Conservation (phyloP, 805 yeast genomes). For the Saccharomycodes ludwigii region DNA sequence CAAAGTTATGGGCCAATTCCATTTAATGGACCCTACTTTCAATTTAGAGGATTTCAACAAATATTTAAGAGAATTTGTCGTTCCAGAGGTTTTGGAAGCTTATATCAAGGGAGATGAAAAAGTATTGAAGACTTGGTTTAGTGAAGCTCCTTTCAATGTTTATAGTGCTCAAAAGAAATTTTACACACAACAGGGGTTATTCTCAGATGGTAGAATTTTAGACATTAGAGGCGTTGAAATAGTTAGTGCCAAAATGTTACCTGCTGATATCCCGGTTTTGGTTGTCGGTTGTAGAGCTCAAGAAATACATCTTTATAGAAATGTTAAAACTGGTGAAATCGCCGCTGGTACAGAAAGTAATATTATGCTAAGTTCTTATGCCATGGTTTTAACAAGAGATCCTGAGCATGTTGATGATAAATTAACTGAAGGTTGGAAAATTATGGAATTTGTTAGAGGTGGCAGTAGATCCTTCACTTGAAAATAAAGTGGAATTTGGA, state of each 20-base stretch:
- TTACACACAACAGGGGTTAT: conserved; percentile 79
- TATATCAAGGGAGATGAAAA: conserved; percentile 83
- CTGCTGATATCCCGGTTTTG: conserved; percentile 85
- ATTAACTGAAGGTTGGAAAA: conserved; percentile 95
- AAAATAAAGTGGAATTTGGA: conserved; percentile 1
- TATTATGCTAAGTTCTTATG: conserved; percentile 86
- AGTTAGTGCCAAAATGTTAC: conserved; percentile 73
- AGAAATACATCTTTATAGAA: conserved; percentile 82
- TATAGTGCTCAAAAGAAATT: conserved; percentile 90
- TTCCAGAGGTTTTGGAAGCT: conserved; percentile 93
- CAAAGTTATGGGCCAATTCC: conserved; percentile 76
- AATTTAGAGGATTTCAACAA: conserved; percentile 64
- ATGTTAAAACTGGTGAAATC: conserved; percentile 82
- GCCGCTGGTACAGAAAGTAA: conserved; percentile 95
- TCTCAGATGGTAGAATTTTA: conserved; percentile 80
- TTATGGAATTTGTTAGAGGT: conserved; percentile 88
- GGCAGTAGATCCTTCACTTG: conserved; percentile 74
- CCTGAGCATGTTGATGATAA: conserved; percentile 85
- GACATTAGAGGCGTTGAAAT: conserved; percentile 94
- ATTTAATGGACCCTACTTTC: conserved; percentile 82
- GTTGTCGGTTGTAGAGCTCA: conserved; percentile 95
- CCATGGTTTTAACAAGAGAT: conserved; percentile 86
- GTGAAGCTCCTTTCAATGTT: conserved; percentile 94
- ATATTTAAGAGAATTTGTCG: conserved; percentile 80
- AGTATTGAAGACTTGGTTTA: conserved; percentile 78